These are phyloP conservation scores for Biscutella laevigata DNA, from an alignment of 441 rosid genomes.

Conservation along the genomic window DNA sequence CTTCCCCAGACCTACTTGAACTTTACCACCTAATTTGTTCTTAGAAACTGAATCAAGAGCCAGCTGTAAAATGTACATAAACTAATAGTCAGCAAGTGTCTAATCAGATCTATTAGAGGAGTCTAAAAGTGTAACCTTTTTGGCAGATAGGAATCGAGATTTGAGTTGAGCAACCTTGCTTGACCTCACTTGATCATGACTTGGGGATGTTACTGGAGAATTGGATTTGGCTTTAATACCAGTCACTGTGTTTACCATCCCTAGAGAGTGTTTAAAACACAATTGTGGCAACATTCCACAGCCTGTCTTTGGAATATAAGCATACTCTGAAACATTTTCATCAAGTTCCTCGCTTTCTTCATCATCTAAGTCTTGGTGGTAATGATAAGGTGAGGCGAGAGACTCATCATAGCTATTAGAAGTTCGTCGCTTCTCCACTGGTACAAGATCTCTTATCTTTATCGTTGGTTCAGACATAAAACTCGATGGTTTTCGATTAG, in stretches of 20 bases:
- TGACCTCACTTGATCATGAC: conserved; percentile 28
- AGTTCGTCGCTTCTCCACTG: conserved; percentile 22
- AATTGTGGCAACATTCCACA: conserved; percentile 71
- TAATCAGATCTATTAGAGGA: background rate
- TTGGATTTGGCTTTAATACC: conserved; percentile 41
- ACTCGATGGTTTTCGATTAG: conserved; percentile 39
- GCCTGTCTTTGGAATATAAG: conserved; percentile 44
- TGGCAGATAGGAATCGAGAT: conserved; percentile 36
- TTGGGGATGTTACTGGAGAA: conserved; percentile 12
- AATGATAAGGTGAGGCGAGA: conserved; percentile 26
- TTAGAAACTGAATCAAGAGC: conserved; percentile 35
- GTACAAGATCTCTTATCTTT: conserved; percentile 36
- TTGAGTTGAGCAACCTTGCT: conserved; percentile 36
- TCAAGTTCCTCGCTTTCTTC: conserved; percentile 39
- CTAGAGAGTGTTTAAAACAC: conserved; percentile 53
- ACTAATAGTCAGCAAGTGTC: background rate
- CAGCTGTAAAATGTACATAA: conserved; percentile 34
- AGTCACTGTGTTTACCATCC: conserved; percentile 53
- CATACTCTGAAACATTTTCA: conserved; percentile 27
- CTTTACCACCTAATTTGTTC: conserved; percentile 30
- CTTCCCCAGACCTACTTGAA: conserved; percentile 31
- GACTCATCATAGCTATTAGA: conserved; percentile 19
- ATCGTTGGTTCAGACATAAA: conserved; percentile 39
- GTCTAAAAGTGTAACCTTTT: conserved; percentile 36
- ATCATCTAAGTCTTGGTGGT: conserved; percentile 31